These are phyloP conservation scores for Bjerkandera adusta DNA, from an alignment of 1,284 basidiomycete genomes.

Conservation along the genomic window DNA sequence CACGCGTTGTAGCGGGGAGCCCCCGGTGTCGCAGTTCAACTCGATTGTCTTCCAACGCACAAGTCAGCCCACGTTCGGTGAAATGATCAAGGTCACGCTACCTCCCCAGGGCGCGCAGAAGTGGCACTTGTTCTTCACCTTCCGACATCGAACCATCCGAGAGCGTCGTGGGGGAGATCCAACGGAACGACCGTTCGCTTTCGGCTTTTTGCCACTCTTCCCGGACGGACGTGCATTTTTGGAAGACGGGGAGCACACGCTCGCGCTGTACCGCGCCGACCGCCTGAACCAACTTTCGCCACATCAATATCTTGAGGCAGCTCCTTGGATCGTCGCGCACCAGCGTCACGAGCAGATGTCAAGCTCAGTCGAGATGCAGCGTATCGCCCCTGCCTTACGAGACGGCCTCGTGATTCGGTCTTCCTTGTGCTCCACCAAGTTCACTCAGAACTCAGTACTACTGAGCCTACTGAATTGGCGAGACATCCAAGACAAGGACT, in stretches of 20 bases:
- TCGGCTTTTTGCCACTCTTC: slow-evolving; percentile 89
- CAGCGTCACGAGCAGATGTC: slow-evolving; percentile 58
- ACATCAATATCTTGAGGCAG: slow-evolving; percentile 69
- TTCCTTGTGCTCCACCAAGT: slow-evolving; percentile 89
- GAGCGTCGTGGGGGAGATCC: slow-evolving; percentile 42
- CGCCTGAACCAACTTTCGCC: slow-evolving; percentile 59
- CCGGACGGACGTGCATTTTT: slow-evolving; percentile 79
- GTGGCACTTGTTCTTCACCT: slow-evolving; percentile 94
- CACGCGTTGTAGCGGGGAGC: slow-evolving; percentile 85
- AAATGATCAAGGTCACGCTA: slow-evolving; percentile 87
- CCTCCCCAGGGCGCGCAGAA: slow-evolving; percentile 63
- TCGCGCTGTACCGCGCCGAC: slow-evolving; percentile 83
- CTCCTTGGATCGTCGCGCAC: slow-evolving; percentile 54
- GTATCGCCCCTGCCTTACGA: slow-evolving; percentile 64
- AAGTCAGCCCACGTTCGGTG: slow-evolving; percentile 88
- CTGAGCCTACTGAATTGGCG: slow-evolving; percentile 88
- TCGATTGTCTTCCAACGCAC: slow-evolving; percentile 89
- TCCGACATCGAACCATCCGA: slow-evolving; percentile 73
- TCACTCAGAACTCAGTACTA: slow-evolving; percentile 90
- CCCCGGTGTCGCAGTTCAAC: slow-evolving; percentile 76
- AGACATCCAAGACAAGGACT: slow-evolving; percentile 58
- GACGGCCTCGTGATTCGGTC: slow-evolving; percentile 85
- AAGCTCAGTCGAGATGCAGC: slow-evolving; percentile 63
- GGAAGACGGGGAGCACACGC: slow-evolving; percentile 86
- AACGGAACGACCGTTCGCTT: slow-evolving; percentile 83